phyloP scores from a whole-genome alignment of 2,329 filamentous ascomycete genomes.

The Pseudogymnoascus sp. region DNA sequence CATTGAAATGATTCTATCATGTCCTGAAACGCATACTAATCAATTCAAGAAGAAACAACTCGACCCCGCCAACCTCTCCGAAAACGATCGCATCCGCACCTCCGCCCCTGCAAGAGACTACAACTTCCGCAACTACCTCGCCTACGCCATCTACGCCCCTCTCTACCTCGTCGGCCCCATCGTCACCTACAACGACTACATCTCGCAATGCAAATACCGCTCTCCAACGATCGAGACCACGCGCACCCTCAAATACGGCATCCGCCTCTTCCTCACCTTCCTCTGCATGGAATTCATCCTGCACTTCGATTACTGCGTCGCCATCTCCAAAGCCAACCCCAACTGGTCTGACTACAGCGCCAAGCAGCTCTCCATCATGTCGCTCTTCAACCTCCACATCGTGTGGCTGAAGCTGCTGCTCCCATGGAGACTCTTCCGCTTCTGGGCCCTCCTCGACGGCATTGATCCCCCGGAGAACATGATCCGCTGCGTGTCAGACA shows the following conservation, averaged over 20 bases:
- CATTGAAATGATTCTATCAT: not conserved
- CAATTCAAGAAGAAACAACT: conserved; percentile 90
- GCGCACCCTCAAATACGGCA: conserved; percentile 71
- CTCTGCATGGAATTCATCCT: conserved; percentile 86
- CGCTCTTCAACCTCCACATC: conserved; percentile 91
- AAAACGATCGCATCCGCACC: conserved; percentile 75
- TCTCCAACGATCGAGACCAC: conserved; percentile 60
- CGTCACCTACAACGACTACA: conserved; percentile 95
- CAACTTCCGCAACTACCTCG: conserved; percentile 77
- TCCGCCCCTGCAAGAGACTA: conserved; percentile 67
- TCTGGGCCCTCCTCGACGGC: conserved; percentile 88
- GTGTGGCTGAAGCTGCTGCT: conserved; percentile 97
- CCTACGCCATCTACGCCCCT: conserved; percentile 84
- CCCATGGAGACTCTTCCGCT: conserved; percentile 95
- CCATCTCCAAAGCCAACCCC: conserved; percentile 75
- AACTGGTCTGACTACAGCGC: conserved; percentile 79
- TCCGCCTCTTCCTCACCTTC: conserved; percentile 74
- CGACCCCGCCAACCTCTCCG: conserved; percentile 78
- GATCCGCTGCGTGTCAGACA: conserved; percentile 92
- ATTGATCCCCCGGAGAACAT: conserved; percentile 97
- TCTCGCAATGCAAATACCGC: conserved; percentile 73
- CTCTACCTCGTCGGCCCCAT: conserved; percentile 91
- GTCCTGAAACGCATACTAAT: conserved; percentile 44
- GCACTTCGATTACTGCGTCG: conserved; percentile 89
- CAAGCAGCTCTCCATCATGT: conserved; percentile 80